Conservation (phyloP, 2,329 filamentous ascomycete species). For the Neospermospora avenae region DNA sequence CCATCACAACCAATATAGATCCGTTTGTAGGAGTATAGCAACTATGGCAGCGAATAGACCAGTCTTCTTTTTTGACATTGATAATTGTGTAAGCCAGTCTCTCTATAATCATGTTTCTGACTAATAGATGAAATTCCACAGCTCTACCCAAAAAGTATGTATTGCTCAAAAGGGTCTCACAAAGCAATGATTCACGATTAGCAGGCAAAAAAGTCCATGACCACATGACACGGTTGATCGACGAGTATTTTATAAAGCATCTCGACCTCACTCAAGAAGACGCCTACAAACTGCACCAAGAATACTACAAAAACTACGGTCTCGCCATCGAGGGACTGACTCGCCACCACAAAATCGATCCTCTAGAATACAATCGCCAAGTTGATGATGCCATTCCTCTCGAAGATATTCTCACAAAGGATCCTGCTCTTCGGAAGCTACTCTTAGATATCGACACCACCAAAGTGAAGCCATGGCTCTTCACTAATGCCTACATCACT, state of each 20-base stretch:
- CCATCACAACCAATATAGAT: neutral
- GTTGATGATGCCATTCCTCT: constrained; percentile 94
- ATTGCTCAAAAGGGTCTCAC: neutral
- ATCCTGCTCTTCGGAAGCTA: constrained; percentile 69
- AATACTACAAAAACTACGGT: constrained; percentile 94
- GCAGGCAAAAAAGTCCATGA: constrained; percentile 77
- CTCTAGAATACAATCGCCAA: constrained; percentile 88
- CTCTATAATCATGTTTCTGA: neutral
- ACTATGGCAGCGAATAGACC: constrained; percentile 38
- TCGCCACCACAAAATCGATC: constrained; percentile 90
- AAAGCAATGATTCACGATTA: neutral
- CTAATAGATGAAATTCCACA: constrained; percentile 28
- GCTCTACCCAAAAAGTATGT: constrained; percentile 81
- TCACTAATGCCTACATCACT: constrained; percentile 93
- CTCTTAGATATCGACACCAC: constrained; percentile 77
- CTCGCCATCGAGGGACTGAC: constrained; percentile 96
- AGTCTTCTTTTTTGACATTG: constrained; percentile 84
- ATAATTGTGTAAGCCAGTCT: constrained; percentile 72
- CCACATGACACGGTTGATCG: constrained; percentile 81
- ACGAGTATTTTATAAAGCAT: constrained; percentile 54
- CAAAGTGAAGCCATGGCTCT: constrained; percentile 87
- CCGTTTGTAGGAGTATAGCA: neutral
- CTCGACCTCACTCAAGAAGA: constrained; percentile 72
- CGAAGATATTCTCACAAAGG: constrained; percentile 76
- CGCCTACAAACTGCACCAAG: constrained; percentile 79